These are phyloP conservation scores for Populus trichocarpa DNA, from an alignment of 441 rosid genomes.

Conservation along the genomic window DNA sequence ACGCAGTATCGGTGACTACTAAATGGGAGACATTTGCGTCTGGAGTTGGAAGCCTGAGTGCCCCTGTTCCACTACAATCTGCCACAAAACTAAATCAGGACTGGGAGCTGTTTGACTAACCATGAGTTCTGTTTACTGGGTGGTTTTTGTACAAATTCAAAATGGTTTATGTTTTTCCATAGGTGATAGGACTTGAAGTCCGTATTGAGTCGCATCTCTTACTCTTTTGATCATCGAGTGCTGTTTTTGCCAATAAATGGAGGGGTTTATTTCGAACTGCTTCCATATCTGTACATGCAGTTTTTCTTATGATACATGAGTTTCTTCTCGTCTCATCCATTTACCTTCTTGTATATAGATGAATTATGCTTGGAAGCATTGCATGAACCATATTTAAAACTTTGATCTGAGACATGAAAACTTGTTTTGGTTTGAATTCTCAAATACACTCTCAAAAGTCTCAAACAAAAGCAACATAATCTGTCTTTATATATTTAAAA, in stretches of 20 bases:
- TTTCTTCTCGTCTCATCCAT: neutral
- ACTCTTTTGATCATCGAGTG: neutral
- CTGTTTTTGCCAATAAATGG: neutral
- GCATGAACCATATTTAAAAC: neutral
- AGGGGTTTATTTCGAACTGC: neutral
- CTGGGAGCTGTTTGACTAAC: conserved; percentile 52
- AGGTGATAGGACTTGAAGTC: neutral
- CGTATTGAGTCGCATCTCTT: neutral
- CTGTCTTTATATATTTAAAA: neutral
- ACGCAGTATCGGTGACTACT: conserved; percentile 31
- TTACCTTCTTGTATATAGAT: neutral
- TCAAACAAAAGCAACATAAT: neutral
- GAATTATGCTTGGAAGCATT: neutral
- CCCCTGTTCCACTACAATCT: conserved; percentile 30
- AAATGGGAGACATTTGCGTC: conserved; percentile 41
- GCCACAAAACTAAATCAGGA: conserved; percentile 39
- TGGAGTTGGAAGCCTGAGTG: conserved; percentile 41
- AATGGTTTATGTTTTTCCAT: neutral
- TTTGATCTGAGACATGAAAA: neutral
- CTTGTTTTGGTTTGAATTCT: too few species aligned
- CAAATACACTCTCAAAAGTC: neutral
- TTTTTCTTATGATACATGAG: neutral
- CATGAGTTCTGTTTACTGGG: neutral
- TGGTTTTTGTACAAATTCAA: neutral
- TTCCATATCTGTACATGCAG: neutral